These are phyloP conservation scores for Coemansia sp. DNA, from an alignment of 192 early-diverging fungal genomes.

Conservation along the genomic window DNA sequence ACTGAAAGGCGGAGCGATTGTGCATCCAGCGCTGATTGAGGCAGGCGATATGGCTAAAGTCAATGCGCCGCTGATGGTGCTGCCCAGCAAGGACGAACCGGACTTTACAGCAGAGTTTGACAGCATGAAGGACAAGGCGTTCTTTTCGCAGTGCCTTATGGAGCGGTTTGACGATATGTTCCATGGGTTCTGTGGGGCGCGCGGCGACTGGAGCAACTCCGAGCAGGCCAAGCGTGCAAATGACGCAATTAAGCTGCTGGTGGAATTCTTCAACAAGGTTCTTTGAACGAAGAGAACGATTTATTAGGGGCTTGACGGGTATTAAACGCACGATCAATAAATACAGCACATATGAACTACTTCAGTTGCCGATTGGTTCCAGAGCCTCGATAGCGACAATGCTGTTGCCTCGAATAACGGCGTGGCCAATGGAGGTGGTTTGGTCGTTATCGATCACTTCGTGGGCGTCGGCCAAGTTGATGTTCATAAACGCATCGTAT, in stretches of 20 bases:
- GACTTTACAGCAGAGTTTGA: conserved; percentile 32
- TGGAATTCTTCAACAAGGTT: conserved; percentile 46
- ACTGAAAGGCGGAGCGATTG: conserved; percentile 56
- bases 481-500: conserved; percentile 99
- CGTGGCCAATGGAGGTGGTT: conserved; percentile 78
- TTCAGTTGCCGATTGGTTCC: conserved; percentile 58
- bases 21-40: conserved; percentile 65
- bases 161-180: conserved; percentile 61
- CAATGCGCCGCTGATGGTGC: conserved; percentile 59
- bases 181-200: conserved; percentile 60
- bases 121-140: conserved; percentile 48
- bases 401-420: conserved; percentile 82
- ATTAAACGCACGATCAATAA: background rate
- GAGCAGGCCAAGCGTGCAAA: conserved; percentile 54
- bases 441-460: conserved; percentile 75
- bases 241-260: conserved; percentile 57
- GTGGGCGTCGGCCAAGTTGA: conserved; percentile 90
- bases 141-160: conserved; percentile 54
- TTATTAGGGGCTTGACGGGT: too few relatives aligned
- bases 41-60: conserved; percentile 53
- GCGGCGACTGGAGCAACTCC: conserved; percentile 56
- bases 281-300: conserved; percentile 12
- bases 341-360: background rate
- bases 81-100: conserved; percentile 67
- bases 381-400: conserved; percentile 69